Percentiles rank a stretch among this genome's conserved stretches.
Evolutionary conservation across 352 stramenopile species (phyloP).

Genomic region (Phytophthora europaea): DNA sequence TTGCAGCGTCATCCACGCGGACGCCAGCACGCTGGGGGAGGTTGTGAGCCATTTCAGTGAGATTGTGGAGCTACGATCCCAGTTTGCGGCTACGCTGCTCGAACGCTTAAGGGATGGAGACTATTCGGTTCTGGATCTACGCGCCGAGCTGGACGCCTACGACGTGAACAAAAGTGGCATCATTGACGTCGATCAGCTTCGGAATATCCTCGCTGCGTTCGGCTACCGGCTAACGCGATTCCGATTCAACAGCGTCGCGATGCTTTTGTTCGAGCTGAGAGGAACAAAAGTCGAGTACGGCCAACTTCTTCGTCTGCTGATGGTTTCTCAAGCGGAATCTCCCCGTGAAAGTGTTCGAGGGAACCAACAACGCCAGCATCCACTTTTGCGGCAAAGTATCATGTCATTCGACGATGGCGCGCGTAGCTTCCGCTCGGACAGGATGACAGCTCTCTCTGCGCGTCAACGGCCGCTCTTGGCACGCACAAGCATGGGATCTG

Average conservation of each 20-base stretch:
- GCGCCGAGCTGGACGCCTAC: constrained; percentile 34
- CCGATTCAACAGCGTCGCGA: constrained; percentile 70
- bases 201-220: constrained; percentile 45
- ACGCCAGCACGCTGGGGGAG: constrained; percentile 59
- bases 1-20: constrained; percentile 62
- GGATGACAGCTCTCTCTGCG: neutral
- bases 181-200: constrained; percentile 58
- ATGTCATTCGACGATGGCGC: constrained; percentile 12
- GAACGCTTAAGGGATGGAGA: constrained; percentile 33
- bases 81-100: constrained; percentile 52
- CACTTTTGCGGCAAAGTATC: constrained; percentile 30
- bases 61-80: constrained; percentile 59
- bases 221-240: constrained; percentile 64
- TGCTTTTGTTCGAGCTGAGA: constrained; percentile 59
- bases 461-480: constrained; percentile 35
- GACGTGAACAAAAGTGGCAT: constrained; percentile 44
- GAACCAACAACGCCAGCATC: constrained; percentile 25
- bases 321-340: constrained; percentile 31
- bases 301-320: constrained; percentile 55
- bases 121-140: constrained; percentile 47
- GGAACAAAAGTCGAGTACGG: constrained; percentile 55
- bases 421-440: constrained; percentile 13
- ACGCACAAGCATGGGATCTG: constrained; percentile 27
- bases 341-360: neutral
- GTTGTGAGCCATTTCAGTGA: constrained; percentile 74